Conservation (phyloP, 257 asterid species). For the Fraxinus cuspidata region DNA sequence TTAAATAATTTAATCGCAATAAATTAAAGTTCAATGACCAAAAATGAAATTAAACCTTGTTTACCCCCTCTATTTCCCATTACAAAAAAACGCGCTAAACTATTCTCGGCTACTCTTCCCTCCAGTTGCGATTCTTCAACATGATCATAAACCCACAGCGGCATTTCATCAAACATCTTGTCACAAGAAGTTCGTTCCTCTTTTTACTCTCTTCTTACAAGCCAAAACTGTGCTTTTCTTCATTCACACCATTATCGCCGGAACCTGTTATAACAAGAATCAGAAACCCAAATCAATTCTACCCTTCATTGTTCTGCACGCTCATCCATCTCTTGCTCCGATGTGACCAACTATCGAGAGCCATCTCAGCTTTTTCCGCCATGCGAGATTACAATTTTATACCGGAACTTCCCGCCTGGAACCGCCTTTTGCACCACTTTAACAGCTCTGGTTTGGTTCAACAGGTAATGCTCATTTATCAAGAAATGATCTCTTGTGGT, state of each 20-base stretch:
- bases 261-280: conserved; percentile 4
- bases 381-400: conserved; percentile 60
- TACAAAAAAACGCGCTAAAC: no score
- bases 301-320: conserved; percentile 75
- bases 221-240: conserved; percentile 17
- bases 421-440: conserved; percentile 66
- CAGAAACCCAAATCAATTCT: conserved; percentile 33
- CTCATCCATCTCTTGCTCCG: conserved; percentile 84
- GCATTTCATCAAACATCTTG: conserved; percentile 55
- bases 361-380: conserved; percentile 57
- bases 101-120: neutral
- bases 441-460: conserved; percentile 57
- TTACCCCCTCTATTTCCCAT: no score
- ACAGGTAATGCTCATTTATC: conserved; percentile 68
- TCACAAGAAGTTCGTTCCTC: conserved; percentile 17
- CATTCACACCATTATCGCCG: conserved; percentile 26
- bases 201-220: conserved; percentile 21
- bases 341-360: conserved; percentile 68
- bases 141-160: conserved; percentile 32
- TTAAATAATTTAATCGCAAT: no score
- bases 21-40: no score
- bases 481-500: conserved; percentile 59
- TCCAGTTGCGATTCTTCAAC: neutral
- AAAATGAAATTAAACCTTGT: no score
- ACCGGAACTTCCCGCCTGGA: conserved; percentile 63